Evolutionary conservation across 1,284 basidiomycete species (phyloP).

Genomic region (Inonotus hispidus): DNA sequence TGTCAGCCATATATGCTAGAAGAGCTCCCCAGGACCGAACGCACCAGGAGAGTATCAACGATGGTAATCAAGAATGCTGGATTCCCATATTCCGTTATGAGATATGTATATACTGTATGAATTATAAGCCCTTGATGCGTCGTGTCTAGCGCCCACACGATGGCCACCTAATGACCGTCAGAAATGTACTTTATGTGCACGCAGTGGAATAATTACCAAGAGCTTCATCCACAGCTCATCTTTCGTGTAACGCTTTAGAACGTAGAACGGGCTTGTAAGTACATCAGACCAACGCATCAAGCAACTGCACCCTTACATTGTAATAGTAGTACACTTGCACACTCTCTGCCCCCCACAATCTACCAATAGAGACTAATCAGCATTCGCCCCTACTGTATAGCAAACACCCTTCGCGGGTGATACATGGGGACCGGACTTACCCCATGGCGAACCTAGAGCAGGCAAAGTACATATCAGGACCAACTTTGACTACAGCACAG

Average conservation of each 20-base stretch:
- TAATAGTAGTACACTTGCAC: constrained; percentile 15
- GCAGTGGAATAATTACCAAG: not conserved
- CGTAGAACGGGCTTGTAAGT: not conserved
- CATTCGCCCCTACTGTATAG: not conserved
- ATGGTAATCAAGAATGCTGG: constrained; percentile 6
- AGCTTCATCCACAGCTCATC: constrained; percentile 14
- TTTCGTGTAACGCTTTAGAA: constrained; percentile 9
- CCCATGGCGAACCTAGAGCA: constrained; percentile 11
- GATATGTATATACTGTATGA: constrained; percentile 18
- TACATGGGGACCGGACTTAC: not conserved
- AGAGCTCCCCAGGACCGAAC: not conserved
- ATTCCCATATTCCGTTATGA: constrained; percentile 16
- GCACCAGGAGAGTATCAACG: constrained; percentile 15
- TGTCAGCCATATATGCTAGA: not conserved
- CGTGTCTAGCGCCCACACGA: constrained; percentile 16
- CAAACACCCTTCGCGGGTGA: not conserved
- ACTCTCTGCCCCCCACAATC: constrained; percentile 4
- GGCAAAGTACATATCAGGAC: not conserved
- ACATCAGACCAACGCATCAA: not conserved
- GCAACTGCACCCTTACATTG: constrained; percentile 1
- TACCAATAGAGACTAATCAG: not conserved
- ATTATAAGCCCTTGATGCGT: constrained; percentile 18
- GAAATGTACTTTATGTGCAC: not conserved
- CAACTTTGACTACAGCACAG: not conserved
- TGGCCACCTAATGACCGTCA: constrained; percentile 3